Evolutionary conservation across 2,329 filamentous ascomycete species (phyloP).

Genomic region (Pestalotiopsis sp.): DNA sequence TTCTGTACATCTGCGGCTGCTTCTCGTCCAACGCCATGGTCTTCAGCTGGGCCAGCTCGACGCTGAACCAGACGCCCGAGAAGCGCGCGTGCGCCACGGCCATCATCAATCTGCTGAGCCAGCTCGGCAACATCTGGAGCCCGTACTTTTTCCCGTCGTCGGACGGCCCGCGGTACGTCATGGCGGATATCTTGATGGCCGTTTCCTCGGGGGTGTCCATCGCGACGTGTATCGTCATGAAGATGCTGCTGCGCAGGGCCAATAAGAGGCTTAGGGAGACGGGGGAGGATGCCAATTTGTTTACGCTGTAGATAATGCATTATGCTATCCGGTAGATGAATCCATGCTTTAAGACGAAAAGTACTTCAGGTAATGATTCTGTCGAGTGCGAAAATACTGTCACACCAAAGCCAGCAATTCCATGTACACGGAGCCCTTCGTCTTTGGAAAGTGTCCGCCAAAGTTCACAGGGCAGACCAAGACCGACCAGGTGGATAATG

Average conservation of each 20-base stretch:
- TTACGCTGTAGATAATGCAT: background rate
- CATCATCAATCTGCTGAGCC: slow-evolving; percentile 37
- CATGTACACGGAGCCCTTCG: no score
- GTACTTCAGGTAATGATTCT: no score
- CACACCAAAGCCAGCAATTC: no score
- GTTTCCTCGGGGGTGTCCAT: background rate
- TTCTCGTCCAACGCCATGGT: slow-evolving; percentile 48
- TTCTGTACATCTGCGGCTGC: slow-evolving; percentile 41
- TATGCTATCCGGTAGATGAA: no score
- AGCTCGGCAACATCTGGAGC: slow-evolving; percentile 40
- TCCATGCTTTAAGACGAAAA: no score
- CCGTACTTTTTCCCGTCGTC: slow-evolving; percentile 38
- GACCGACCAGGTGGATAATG: slow-evolving; percentile 23
- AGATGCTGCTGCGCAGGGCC: background rate
- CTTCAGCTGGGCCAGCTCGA: slow-evolving; percentile 45
- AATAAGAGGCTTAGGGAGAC: background rate
- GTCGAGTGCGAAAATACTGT: no score
- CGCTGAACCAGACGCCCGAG: slow-evolving; percentile 46
- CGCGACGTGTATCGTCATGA: background rate
- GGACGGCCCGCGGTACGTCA: slow-evolving; percentile 29
- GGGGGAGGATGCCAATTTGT: background rate
- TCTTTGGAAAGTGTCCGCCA: slow-evolving; percentile 15
- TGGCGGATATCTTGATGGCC: slow-evolving; percentile 26
- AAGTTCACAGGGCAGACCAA: slow-evolving; percentile 24
- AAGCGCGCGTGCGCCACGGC: slow-evolving; percentile 35